phyloP scores from a whole-genome alignment of 192 early-diverging fungal species.

The Rhizoclosmatium sp. region DNA sequence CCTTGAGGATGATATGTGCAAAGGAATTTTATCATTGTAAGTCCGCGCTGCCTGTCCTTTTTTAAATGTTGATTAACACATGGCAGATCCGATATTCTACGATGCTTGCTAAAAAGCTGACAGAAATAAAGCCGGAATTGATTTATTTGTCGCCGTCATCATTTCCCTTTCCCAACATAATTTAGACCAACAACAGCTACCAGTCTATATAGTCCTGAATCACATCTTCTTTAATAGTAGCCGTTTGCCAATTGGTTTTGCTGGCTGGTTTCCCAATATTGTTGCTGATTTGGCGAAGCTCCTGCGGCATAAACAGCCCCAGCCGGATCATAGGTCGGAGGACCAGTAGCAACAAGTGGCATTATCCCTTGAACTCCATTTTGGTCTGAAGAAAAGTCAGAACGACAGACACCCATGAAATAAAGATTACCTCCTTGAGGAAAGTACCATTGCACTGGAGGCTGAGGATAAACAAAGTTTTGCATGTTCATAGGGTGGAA shows the following conservation, averaged over 20 bases:
- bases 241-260: too few species aligned
- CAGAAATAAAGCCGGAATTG: too few species aligned
- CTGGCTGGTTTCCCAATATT: too few species aligned
- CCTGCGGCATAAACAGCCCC: not conserved
- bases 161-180: too few species aligned
- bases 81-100: constrained; percentile 31
- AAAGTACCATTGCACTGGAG: constrained; percentile 19
- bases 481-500: constrained; percentile 25
- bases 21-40: constrained; percentile 41
- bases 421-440: not conserved
- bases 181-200: too few species aligned
- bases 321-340: not conserved
- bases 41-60: constrained; percentile 2
- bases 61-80: not conserved
- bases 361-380: not conserved
- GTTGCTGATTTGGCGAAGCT: too few species aligned
- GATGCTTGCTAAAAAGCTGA: constrained; percentile 24
- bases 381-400: not conserved
- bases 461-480: constrained; percentile 35
- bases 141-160: too few species aligned
- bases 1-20: constrained; percentile 67
- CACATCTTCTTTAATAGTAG: too few species aligned
- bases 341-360: not conserved
- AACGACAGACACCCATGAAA: not conserved
- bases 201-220: too few species aligned